Base-by-base conservation (phyloP, 1,284 basidiomycete genomes). In the Cryptococcus hybrid region DNA sequence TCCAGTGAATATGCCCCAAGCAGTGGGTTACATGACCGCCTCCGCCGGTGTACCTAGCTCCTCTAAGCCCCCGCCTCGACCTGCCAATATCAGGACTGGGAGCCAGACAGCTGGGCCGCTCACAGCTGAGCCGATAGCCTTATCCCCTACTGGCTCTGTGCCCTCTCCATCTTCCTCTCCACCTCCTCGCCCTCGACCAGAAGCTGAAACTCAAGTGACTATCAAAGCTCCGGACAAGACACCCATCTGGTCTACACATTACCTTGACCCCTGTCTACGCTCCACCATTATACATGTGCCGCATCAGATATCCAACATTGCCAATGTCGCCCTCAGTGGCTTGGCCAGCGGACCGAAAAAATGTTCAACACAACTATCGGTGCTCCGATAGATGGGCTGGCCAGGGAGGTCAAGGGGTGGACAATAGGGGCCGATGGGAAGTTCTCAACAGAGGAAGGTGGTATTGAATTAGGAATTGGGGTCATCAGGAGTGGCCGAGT, bases 311-410 rank as follows among this genome's bases (percentile, higher is more conserved):
- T 62, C 64, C 30, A 65, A 66, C 39, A 51, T 66, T 5, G 59
- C 72, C 37, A 70, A 71, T 47, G 61, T 66, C 13, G 67, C 69
- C 13, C 55, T 73, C 15, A 66, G 63, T 1, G 64, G 64, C 6
- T 45, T 67, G 7, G 52, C 62, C 9, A 47, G 48, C 39, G 67
- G 67, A 7, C 59, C 57, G 8, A 69, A 65, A 48, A 49, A 36
- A 53, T 47, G 8, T 71, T 65, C 55, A 68, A 67, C 52, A 48
- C 57, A 44, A 69, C 67, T 13, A 69, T 66, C 0, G 70, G 71
- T 9, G 70, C 71, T 46, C 71, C 70, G 30, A 70, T 76, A n/a
- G 70, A 70, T 51, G 74, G 71, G 13, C 50, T 74, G 43, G 71
- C 72, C 2, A 63, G 59, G 37, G 52, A 66, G 12, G 68, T 71